Evolutionary conservation across 352 stramenopile species (phyloP).

Genomic region (Albugo candida): DNA sequence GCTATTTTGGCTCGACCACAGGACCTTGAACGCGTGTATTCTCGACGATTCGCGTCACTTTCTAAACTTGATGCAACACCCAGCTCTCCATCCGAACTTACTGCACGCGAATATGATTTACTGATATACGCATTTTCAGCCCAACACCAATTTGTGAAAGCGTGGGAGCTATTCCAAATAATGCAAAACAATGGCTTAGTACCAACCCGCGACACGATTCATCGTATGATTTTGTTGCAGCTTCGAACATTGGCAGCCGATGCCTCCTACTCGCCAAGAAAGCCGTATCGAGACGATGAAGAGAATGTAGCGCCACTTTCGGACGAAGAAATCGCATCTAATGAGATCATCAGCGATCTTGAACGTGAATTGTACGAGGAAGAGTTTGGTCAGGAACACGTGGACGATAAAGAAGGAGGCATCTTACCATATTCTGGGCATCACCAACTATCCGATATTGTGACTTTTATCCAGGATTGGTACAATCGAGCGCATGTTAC

Average conservation of each 20-base stretch:
- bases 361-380: not conserved
- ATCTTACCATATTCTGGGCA: slow-evolving; percentile 6
- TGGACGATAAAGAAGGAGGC: not conserved
- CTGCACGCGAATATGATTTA: slow-evolving; percentile 33
- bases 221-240: slow-evolving; percentile 32
- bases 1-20: slow-evolving; percentile 39
- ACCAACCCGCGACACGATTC: slow-evolving; percentile 41
- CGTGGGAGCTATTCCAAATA: slow-evolving; percentile 46
- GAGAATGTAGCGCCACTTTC: no score
- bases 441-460: slow-evolving; percentile 25
- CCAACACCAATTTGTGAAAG: slow-evolving; percentile 21
- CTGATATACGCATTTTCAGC: slow-evolving; percentile 44
- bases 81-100: slow-evolving; percentile 5
- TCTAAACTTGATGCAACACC: not conserved
- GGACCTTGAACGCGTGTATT: slow-evolving; percentile 14
- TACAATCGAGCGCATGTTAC: slow-evolving; percentile 50
- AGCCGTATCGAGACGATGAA: not conserved
- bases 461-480: slow-evolving; percentile 69
- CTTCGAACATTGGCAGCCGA: not conserved
- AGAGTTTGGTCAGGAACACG: slow-evolving; percentile 2
- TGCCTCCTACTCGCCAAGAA: not conserved
- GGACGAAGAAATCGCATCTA: no score
- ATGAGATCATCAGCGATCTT: not conserved
- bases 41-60: not conserved
- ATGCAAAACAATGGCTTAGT: slow-evolving; percentile 61